A percentile compares a stretch with the other conserved stretches of the same genome.
Conservation (phyloP, 2,329 filamentous ascomycete species). For the Talaromyces sp. region DNA sequence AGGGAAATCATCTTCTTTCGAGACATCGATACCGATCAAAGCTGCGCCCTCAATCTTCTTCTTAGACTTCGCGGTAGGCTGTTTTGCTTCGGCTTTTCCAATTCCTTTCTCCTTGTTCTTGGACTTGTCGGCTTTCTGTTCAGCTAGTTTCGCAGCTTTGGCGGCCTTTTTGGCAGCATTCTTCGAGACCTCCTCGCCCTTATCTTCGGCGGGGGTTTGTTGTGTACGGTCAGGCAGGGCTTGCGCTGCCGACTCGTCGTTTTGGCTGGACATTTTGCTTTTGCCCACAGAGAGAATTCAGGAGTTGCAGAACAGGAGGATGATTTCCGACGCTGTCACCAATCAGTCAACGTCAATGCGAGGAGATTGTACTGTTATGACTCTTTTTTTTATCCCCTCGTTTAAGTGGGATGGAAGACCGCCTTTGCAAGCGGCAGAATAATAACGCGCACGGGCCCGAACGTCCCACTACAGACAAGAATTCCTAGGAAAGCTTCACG, state of each 20-base stretch:
- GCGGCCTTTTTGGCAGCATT: conserved; percentile 49
- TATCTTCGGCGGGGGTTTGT: conserved; percentile 34
- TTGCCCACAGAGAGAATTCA: background rate
- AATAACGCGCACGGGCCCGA: conserved; percentile 21
- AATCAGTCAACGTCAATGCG: conserved; percentile 1
- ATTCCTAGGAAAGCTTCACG: conserved; percentile 14
- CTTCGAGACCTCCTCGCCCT: conserved; percentile 37
- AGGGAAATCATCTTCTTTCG: conserved; percentile 81
- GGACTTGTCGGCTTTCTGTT: conserved; percentile 39
- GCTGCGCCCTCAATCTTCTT: conserved; percentile 60
- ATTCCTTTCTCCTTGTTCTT: conserved; percentile 39
- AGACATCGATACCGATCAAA: conserved; percentile 81
- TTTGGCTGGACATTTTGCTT: conserved; percentile 19
- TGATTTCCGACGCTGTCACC: background rate
- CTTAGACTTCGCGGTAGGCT: conserved; percentile 41
- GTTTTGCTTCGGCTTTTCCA: conserved; percentile 46
- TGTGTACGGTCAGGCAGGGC: conserved; percentile 40
- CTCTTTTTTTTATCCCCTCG: conserved; percentile 22
- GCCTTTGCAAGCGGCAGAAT: conserved; percentile 38
- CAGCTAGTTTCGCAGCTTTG: conserved; percentile 45
- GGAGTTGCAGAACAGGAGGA: background rate
- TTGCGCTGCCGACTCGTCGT: conserved; percentile 28
- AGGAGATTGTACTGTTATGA: conserved; percentile 1
- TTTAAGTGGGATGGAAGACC: conserved; percentile 44
- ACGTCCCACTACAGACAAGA: conserved; percentile 16